A percentile compares a stretch with the other conserved stretches of the same genome.
These are phyloP conservation scores for Musa itinerans DNA, from an alignment of 176 grass and related monocot species.

Conservation along the genomic window DNA sequence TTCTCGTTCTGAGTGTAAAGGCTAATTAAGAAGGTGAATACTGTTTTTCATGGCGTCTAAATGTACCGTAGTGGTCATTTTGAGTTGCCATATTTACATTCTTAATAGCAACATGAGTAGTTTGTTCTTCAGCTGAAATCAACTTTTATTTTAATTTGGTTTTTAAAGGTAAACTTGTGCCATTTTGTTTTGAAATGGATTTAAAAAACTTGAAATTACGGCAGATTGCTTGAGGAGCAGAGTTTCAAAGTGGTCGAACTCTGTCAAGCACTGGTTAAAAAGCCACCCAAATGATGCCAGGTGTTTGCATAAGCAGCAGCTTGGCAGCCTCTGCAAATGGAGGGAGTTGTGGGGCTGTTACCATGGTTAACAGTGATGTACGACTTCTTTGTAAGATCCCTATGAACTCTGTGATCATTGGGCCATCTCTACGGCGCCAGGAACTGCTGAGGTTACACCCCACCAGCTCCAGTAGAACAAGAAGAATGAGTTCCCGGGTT, in stretches of 20 bases:
- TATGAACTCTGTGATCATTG: constrained; percentile 15
- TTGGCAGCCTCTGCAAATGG: constrained; percentile 33
- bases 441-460: constrained; percentile 11
- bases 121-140: neutral
- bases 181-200: no score
- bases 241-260: neutral
- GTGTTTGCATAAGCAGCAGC: constrained; percentile 32
- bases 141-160: neutral
- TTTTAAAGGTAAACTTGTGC: neutral
- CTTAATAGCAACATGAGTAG: no score
- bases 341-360: constrained; percentile 28
- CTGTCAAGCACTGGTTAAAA: neutral
- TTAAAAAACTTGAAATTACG: neutral
- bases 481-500: constrained; percentile 15
- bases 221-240: neutral
- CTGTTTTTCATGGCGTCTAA: no score
- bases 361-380: constrained; percentile 24
- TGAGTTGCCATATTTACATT: no score
- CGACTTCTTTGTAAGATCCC: constrained; percentile 20
- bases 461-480: constrained; percentile 13
- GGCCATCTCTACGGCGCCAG: constrained; percentile 25
- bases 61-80: no score
- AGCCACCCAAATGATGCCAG: constrained; percentile 44
- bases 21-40: no score
- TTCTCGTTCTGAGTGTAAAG: no score